These are phyloP conservation scores for Penicillium chermesinum DNA, from an alignment of 495 filamentous ascomycete genomes.

Conservation along the genomic window DNA sequence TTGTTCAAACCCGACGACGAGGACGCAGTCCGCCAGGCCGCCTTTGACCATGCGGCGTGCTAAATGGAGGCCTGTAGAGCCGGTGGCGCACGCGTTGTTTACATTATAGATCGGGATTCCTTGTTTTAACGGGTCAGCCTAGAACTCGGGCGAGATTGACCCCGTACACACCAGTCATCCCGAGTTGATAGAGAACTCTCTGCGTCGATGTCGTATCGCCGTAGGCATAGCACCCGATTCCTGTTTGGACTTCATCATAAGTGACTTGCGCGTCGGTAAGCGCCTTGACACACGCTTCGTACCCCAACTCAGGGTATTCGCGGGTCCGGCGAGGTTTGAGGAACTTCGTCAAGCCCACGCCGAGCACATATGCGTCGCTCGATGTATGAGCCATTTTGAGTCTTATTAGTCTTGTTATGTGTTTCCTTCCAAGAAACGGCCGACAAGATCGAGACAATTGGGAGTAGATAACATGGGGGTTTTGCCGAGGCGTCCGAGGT, in stretches of 20 bases:
- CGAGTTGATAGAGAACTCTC: constrained; percentile 86
- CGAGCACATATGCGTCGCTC: constrained; percentile 13
- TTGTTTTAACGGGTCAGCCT: neutral
- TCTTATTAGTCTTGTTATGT: no score
- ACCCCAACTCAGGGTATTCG: constrained; percentile 21
- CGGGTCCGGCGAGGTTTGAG: constrained; percentile 21
- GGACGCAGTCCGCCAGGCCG: constrained; percentile 65
- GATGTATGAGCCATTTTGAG: no score
- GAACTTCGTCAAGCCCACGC: constrained; percentile 20
- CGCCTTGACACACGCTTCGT: constrained; percentile 51
- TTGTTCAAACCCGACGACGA: constrained; percentile 90
- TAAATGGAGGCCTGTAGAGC: constrained; percentile 70
- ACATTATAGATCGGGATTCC: constrained; percentile 81
- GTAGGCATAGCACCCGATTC: constrained; percentile 83
- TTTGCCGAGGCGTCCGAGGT: no score
- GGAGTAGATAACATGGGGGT: no score
- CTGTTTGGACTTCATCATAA: constrained; percentile 82
- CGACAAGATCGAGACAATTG: no score
- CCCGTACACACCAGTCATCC: constrained; percentile 55
- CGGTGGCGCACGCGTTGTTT: constrained; percentile 86
- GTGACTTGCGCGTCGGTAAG: constrained; percentile 80
- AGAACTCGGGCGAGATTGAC: neutral
- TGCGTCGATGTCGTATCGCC: constrained; percentile 68
- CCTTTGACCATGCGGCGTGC: constrained; percentile 62
- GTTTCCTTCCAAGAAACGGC: no score